Base-by-base conservation (phyloP, 2,329 filamentous ascomycete species). In the Daldinia eschscholtzii region DNA sequence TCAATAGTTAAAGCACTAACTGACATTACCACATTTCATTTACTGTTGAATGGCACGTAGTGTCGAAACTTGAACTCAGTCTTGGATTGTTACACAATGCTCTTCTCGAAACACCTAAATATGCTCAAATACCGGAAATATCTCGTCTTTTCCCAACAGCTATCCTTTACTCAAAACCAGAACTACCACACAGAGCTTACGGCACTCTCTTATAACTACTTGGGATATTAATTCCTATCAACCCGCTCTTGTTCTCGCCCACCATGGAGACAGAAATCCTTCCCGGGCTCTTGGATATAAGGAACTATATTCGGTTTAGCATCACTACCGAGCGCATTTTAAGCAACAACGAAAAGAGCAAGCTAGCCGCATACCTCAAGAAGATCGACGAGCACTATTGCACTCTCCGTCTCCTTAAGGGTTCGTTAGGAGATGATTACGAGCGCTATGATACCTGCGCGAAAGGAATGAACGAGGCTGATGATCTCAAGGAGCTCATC, bases 351-450 rank as follows among this genome's bases (percentile, higher is more conserved):
- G 4, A 28, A 1, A 5, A 6, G 2, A 7, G 6, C 4, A 15
- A 15, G 5, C 20, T 48, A 6, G 12, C 1, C n/a, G 7, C 10
- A 23, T 30, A 9, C 46, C 26, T 30, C 13, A 18, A 12, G 13
- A 7, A 33, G 3, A n/a, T 50, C 3, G 26, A 50, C 13, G 0
- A n/a, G 26, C 6, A 33, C 7, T 6, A 33, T 5, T 18, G 26
- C 4, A 52, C 2, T 1, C 26, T 52, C 9, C 3, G 2, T 33
- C 3, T 18, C 26, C 6, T 48, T 2, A 52, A 18, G n/a, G 1
- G 0, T n/a, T 18, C 26, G 1, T 5, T n/a, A 3, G 6, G 6
- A 2, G 7, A 3, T 3, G 33, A 7, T 26, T 35, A n/a, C 0
- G 18, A 23, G 30, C 50, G 30, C 18, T 20, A 55, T 20, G 7